Conservation (phyloP, 192 early-diverging fungal species). For the Gamsiella multidivaricata region DNA sequence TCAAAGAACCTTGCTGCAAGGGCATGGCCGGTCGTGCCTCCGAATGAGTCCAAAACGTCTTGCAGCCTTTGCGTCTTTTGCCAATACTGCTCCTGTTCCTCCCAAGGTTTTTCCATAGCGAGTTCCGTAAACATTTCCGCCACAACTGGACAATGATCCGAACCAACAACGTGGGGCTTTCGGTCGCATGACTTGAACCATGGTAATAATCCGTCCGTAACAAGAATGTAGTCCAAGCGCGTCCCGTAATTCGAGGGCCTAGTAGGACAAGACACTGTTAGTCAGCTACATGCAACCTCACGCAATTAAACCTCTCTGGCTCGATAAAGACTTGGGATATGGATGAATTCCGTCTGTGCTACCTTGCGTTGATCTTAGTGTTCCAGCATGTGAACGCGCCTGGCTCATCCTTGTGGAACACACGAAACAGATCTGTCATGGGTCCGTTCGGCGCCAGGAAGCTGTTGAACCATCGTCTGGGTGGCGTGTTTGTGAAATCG, state of each 20-base stretch:
- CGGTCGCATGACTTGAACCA: conserved; percentile 72
- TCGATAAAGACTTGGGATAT: too few relatives aligned
- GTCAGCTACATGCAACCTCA: background rate
- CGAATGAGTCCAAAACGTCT: conserved; percentile 14
- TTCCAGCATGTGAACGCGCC: conserved; percentile 79
- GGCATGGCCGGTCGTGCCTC: conserved; percentile 43
- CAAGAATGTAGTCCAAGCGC: conserved; percentile 81
- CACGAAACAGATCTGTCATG: conserved; percentile 73
- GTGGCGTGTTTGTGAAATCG: conserved; percentile 65
- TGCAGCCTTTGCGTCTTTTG: conserved; percentile 4
- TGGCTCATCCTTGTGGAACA: conserved; percentile 66
- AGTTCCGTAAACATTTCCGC: conserved; percentile 49
- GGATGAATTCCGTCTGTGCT: background rate
- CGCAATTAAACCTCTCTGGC: too few relatives aligned
- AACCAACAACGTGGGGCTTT: conserved; percentile 71
- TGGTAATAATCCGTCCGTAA: conserved; percentile 59
- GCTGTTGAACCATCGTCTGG: conserved; percentile 73
- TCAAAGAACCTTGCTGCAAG: conserved; percentile 68
- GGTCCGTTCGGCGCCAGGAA: conserved; percentile 69
- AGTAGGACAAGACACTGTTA: background rate
- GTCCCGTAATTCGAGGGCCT: conserved; percentile 70
- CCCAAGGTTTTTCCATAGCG: conserved; percentile 3
- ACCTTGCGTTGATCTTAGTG: conserved; percentile 76
- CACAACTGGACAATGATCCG: conserved; percentile 85
- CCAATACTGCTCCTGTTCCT: conserved; percentile 10